Percentiles rank a stretch among this genome's conserved stretches.
phyloP scores from a whole-genome alignment of 2,329 filamentous ascomycete genomes.

The Colletotrichum aenigma region DNA sequence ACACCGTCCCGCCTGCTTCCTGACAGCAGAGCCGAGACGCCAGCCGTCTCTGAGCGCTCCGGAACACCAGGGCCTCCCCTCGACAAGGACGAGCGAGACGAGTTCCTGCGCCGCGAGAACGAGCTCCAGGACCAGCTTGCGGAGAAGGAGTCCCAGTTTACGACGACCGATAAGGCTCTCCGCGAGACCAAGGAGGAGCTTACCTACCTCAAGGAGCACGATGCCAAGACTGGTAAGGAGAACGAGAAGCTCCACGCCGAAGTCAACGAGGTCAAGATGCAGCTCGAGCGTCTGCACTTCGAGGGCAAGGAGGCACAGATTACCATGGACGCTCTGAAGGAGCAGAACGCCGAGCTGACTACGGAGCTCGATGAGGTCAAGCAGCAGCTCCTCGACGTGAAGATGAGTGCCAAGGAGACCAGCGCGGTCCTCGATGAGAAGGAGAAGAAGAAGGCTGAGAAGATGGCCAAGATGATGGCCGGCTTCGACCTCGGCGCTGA shows the following conservation, averaged over 20 bases:
- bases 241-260: conserved; percentile 88
- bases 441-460: conserved; percentile 97
- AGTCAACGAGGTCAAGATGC: conserved; percentile 94
- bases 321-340: conserved; percentile 96
- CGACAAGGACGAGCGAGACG: conserved; percentile 96
- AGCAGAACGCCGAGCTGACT: conserved; percentile 93
- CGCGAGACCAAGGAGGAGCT: conserved; percentile 88
- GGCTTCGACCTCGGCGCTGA: conserved; percentile 94
- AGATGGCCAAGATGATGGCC: conserved; percentile 99
- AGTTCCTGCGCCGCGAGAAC: conserved; percentile 93
- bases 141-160: conserved; percentile 86
- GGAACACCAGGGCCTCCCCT: conserved; percentile 86
- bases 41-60: conserved; percentile 76
- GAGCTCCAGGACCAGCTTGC: conserved; percentile 96
- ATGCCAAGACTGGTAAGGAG: conserved; percentile 81
- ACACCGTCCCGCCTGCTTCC: conserved; percentile 54
- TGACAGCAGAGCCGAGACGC: conserved; percentile 68
- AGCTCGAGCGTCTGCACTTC: conserved; percentile 92
- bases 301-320: conserved; percentile 97
- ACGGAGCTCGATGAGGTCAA: conserved; percentile 92
- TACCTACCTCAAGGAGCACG: conserved; percentile 81
- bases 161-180: conserved; percentile 78
- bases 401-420: conserved; percentile 95
- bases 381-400: conserved; percentile 92
- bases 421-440: conserved; percentile 92